Evolutionary conservation across 2,329 filamentous ascomycete genomes (phyloP), one percentile per base, ranked within the genome.

Genomic region (Diaporthe citri): DNA sequence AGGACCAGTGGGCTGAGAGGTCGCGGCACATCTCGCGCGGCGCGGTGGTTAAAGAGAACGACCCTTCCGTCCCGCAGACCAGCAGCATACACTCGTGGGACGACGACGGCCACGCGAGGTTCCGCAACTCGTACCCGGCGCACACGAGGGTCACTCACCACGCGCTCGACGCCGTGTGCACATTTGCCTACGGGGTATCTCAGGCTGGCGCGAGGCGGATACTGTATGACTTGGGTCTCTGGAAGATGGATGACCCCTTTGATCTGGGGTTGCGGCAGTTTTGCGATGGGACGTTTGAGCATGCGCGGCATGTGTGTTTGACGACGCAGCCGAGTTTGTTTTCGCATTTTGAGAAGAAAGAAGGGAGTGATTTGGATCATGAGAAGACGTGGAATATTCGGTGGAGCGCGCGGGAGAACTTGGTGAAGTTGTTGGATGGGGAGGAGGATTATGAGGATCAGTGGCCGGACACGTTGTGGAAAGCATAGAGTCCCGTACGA

Each of bases 341-440:
- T 12, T 67, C 62, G 43, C 62, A 67, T 36, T 67, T 67, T 25
- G 28, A 36, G 12, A 67, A 67, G 46, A 39, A 28, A 31, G 62
- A 67, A 46, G 62, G 62, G 2, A 67, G 62, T 52, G 31, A 39
- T 10, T n/a, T 67, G 46, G 62, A 67, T 25, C 62, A 67, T 25
- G 62, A 67, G 8, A 67, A 67, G 62, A 51, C 62, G 1, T 67
- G 62, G 62, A 67, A 67, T 67, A 52, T 67, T 12, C 62, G 62
- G 0, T 67, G 43, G 43, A 67, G 62, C 8, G 62, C 62, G 7
- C 22, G 62, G 22, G 62, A 67, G 62, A 67, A 67, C 9, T 7
- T 67, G 62, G 12, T 67, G 1, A 67, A 52, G 4, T 20, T 52
- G 22, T 1, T 67, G 62, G 62, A 67, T 39, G 62, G 46, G 6